Evolutionary conservation across 2,329 filamentous ascomycete species (phyloP), one percentile per base, ranked within the genome.

Genomic region (Fusarium sp.): DNA sequence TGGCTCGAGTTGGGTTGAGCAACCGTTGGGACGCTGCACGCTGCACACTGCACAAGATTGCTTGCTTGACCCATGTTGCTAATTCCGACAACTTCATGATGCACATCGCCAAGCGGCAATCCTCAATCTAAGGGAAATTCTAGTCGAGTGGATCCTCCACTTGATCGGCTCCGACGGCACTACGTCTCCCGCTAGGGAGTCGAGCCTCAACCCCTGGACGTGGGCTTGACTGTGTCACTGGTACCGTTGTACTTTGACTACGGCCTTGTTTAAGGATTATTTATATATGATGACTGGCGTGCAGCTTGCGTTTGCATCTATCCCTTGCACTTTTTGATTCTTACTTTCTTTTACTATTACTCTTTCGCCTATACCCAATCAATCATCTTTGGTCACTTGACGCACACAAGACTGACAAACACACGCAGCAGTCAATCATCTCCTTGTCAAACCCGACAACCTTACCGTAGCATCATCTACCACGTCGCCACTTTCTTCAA

Each of bases 61-160:
- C 43, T 31, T 53, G 42, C 43, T 31, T 53, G 42, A 47, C 11
- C 17, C 48, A 42, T 51, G 42, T 33, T 51, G 41, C 44, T 61
- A 52, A 61, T 53, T 62, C 58, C 57, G 57, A 47, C 56, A 48
- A 63, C 60, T 62, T 63, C 62, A 66, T 68, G 57, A 68, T 72
- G 64, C 63, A 69, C 54, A 68, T 72, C 62, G 71, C 71, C 71
- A 72, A 73, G 71, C 68, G 70, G 72, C 70, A 69, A 69, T 57
- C 68, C 61, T 68, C 66, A 68, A 70, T 68, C 66, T 64, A 50
- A 66, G 55, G 67, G 64, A 66, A 71, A 70, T 65, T 69, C 63
- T 66, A 70, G 69, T 69, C 60, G 58, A 67, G 70, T 68, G 70
- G 70, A 66, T 59, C 66, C 55, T 65, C 66, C 57, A 69, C 68